phyloP scores from a whole-genome alignment of 371 early-diverging fungal species.

The Batkoa obscura region DNA sequence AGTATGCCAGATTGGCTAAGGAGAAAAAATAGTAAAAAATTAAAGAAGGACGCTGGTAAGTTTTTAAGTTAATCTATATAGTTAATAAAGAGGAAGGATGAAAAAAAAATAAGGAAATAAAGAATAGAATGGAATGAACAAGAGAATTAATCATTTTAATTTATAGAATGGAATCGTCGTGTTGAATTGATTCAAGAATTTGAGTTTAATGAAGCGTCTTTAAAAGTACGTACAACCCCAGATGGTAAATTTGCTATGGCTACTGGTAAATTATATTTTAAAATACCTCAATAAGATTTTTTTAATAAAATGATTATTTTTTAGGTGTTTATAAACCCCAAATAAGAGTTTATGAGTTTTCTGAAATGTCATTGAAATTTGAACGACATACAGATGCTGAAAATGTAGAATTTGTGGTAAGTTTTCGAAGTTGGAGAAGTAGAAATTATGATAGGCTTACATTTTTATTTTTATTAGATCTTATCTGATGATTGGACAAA shows the following conservation, averaged over 20 bases:
- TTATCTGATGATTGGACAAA: conserved; percentile 98
- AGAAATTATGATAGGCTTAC: not conserved
- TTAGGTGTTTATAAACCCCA: conserved; percentile 85
- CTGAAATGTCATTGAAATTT: conserved; percentile 90
- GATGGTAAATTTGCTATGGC: conserved; percentile 82
- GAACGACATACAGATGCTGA: conserved; percentile 94
- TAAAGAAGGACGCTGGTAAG: conserved; percentile 76
- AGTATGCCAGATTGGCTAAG: conserved; percentile 91
- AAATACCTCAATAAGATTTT: too few species aligned
- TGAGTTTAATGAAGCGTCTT: conserved; percentile 92
- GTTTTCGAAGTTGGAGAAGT: not conserved
- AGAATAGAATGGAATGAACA: too few species aligned
- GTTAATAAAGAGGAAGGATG: too few species aligned
- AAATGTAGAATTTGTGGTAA: conserved; percentile 68
- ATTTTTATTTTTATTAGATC: conserved; percentile 22
- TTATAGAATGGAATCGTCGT: conserved; percentile 62
- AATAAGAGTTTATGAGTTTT: conserved; percentile 84
- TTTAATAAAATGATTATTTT: too few species aligned
- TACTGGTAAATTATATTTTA: conserved; percentile 32
- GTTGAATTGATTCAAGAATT: conserved; percentile 94
- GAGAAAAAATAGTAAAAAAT: conserved; percentile 53
- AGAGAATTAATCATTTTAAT: too few species aligned
- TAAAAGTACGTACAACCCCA: conserved; percentile 58
- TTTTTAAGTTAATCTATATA: not conserved
- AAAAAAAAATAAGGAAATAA: too few species aligned